Evolutionary conservation across 2,329 filamentous ascomycete species (phyloP), one percentile per base, ranked within the genome.

Genomic region (Xylaria sp.): DNA sequence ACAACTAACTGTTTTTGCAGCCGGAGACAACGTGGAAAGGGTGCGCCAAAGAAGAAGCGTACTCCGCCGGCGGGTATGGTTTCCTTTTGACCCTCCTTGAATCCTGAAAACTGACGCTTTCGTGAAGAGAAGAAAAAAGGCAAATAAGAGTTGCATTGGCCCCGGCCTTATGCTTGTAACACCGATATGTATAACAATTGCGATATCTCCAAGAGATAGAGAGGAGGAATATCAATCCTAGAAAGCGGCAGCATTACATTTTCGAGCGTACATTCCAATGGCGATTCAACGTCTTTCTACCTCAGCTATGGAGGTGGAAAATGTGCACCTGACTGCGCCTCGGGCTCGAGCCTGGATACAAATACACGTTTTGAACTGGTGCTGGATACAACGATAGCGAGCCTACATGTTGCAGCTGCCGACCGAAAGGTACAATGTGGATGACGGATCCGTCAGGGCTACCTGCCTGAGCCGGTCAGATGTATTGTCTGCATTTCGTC

Each of bases 1-100:
- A 27, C 15, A 33, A 60, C 74, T 79, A 69, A 80, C 68, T 13
- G n/a, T 35, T 51, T 64, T 41, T 63, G 66, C 71, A 92, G 89
- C 71, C 79, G 90, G 70, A 93, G 92, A 76, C 78, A 85, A 29
- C 88, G 93, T 80, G 93, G 93, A 68, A 97, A 98, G 83, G 89
- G 89, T 57, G 86, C 90, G 44, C 93, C 94, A 7, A 86, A 96
- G 85, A 97, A 96, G 86, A 96, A 95, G 84, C 88, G 83, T 73
- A 87, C 83, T 7, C 41, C 69, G 35, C 17, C 52, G 62, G 62
- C 52, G 62, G 62, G 70, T 73, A 71, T 23, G 58, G 3, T 44
- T 17, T n/a, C 23, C 19, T n/a, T 10, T 11, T 11, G 37, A 2
- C 15, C 10, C 44, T 25, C 15, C 38, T 15, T 3, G 6, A 10